phyloP scores from a whole-genome alignment of 2,329 filamentous ascomycete genomes.

The Paraconiothyrium sp. region DNA sequence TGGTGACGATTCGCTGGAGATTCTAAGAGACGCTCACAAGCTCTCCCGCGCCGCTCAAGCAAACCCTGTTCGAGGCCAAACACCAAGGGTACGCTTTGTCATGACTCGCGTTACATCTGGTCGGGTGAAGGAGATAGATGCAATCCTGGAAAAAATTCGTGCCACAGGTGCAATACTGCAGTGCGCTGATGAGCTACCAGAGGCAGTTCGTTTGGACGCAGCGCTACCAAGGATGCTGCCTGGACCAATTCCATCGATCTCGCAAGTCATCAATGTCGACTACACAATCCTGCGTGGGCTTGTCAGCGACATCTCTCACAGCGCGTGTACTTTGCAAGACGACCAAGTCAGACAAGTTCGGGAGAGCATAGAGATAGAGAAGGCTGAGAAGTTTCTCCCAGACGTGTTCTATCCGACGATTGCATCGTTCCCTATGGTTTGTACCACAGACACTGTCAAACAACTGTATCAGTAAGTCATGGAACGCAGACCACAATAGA shows the following conservation, averaged over 20 bases:
- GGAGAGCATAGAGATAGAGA: slow-evolving; percentile 72
- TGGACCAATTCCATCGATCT: slow-evolving; percentile 50
- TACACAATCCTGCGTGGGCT: slow-evolving; percentile 77
- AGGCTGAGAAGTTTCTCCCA: slow-evolving; percentile 66
- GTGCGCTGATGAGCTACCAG: slow-evolving; percentile 36
- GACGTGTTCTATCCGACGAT: slow-evolving; percentile 71
- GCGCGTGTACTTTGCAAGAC: slow-evolving; percentile 56
- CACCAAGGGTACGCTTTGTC: slow-evolving; percentile 68
- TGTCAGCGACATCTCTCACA: slow-evolving; percentile 77
- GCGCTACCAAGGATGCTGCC: slow-evolving; percentile 47
- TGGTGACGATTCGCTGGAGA: slow-evolving; percentile 62
- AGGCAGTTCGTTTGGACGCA: slow-evolving; percentile 30
- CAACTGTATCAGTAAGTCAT: slow-evolving; percentile 64
- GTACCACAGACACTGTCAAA: slow-evolving; percentile 70
- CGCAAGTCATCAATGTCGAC: slow-evolving; percentile 66
- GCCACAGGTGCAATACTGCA: slow-evolving; percentile 56
- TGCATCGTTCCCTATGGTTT: slow-evolving; percentile 65
- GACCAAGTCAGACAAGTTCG: slow-evolving; percentile 56
- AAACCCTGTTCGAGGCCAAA: slow-evolving; percentile 67
- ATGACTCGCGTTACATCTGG: slow-evolving; percentile 66
- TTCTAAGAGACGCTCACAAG: slow-evolving; percentile 68
- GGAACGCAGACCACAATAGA: slow-evolving; percentile 20
- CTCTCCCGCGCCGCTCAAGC: slow-evolving; percentile 66
- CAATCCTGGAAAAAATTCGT: slow-evolving; percentile 64
- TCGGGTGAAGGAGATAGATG: slow-evolving; percentile 63